These are phyloP conservation scores for Blastobotrys raffinosifermentans DNA, from an alignment of 1,139 yeast genomes.

Conservation along the genomic window DNA sequence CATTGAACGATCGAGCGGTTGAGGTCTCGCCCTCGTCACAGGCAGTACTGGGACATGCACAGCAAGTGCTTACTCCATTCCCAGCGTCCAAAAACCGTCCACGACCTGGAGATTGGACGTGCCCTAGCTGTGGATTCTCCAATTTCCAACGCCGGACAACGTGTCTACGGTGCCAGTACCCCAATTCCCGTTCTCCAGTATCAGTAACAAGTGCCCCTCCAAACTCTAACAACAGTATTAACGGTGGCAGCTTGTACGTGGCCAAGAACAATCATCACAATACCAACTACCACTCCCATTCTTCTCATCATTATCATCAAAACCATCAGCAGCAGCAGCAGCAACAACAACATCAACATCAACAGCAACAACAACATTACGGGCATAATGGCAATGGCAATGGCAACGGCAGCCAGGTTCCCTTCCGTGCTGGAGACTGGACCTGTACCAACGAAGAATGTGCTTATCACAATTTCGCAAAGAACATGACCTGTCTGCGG, in stretches of 20 bases:
- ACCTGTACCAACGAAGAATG: constrained; percentile 76
- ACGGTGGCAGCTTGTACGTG: too few species aligned
- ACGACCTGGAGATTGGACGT: constrained; percentile 96
- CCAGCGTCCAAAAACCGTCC: constrained; percentile 88
- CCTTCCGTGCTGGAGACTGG: constrained; percentile 98
- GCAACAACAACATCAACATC: constrained; percentile 8
- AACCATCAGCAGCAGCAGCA: constrained; percentile 6
- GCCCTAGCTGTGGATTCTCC: constrained; percentile 93
- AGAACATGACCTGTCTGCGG: constrained; percentile 77
- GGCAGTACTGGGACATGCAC: constrained; percentile 71
- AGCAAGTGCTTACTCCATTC: constrained; percentile 73
- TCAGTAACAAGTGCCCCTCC: too few species aligned
- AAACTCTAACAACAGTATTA: too few species aligned
- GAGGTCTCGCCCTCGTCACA: constrained; percentile 87
- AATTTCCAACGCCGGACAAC: constrained; percentile 93
- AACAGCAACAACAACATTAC: too few species aligned
- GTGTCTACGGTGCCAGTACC: constrained; percentile 65
- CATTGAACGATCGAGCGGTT: constrained; percentile 63
- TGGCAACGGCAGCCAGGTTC: constrained; percentile 45
- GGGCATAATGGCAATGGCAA: not conserved
- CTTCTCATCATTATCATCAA: constrained; percentile 2
- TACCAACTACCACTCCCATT: not conserved
- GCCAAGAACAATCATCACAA: constrained; percentile 38
- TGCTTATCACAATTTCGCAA: constrained; percentile 88
- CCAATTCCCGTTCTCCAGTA: too few species aligned